Evolutionary conservation across 2,329 filamentous ascomycete genomes (phyloP).

Genomic region (Tolypocladium guangdongense): DNA sequence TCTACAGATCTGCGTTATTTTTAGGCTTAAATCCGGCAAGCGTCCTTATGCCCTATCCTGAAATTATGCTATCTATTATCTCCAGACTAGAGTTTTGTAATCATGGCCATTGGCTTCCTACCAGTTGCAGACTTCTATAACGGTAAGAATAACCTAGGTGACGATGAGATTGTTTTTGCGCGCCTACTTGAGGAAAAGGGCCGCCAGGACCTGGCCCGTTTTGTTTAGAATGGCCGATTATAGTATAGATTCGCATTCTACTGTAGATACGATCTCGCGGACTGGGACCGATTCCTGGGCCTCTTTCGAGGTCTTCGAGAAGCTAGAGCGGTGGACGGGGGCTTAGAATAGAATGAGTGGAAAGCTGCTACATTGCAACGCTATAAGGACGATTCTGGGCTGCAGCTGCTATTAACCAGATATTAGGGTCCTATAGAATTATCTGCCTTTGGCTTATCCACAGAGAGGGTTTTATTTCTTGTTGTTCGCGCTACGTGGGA

Average conservation of each 20-base stretch:
- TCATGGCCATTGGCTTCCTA: slow-evolving; percentile 25
- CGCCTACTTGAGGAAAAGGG: slow-evolving; percentile 19
- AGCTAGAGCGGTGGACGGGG: slow-evolving; percentile 19
- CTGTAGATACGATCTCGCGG: slow-evolving; percentile 27
- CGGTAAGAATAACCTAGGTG: slow-evolving; percentile 20
- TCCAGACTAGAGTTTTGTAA: no score
- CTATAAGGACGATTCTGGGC: slow-evolving; percentile 17
- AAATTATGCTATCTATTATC: no score
- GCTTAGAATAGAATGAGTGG: slow-evolving; percentile 27
- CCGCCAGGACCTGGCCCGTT: slow-evolving; percentile 20
- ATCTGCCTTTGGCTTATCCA: no score
- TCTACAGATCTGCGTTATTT: no score
- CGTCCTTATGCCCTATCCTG: no score
- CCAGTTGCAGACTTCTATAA: slow-evolving; percentile 29
- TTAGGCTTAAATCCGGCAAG: no score
- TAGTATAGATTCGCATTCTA: slow-evolving; percentile 29
- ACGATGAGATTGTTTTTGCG: slow-evolving; percentile 28
- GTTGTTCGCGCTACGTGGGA: no score
- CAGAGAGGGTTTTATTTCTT: no score
- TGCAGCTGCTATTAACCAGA: not conserved
- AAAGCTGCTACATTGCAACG: slow-evolving; percentile 21
- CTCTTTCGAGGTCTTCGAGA: slow-evolving; percentile 28
- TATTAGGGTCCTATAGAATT: no score
- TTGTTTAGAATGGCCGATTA: slow-evolving; percentile 24
- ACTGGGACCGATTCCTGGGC: slow-evolving; percentile 31